Percentiles rank a stretch among this genome's conserved stretches.
These are phyloP conservation scores for Colletotrichum cuscutae DNA, from an alignment of 2,329 filamentous ascomycete genomes.

Conservation along the genomic window DNA sequence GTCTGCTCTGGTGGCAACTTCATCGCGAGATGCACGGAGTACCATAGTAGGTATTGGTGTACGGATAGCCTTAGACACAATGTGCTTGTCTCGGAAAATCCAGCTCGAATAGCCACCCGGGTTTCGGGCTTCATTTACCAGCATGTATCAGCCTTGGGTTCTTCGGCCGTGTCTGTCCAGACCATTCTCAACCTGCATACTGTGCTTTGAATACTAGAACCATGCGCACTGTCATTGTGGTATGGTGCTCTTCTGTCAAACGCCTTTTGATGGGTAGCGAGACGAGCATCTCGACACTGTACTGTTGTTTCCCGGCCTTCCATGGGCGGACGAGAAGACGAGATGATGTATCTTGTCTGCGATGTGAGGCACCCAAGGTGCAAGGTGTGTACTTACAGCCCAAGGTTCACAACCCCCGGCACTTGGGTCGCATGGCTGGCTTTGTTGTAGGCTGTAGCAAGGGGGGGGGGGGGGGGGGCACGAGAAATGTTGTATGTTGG, in stretches of 20 bases:
- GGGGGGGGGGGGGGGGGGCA: slow-evolving; percentile 5
- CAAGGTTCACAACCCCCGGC: slow-evolving; percentile 30
- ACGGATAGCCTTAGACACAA: neutral
- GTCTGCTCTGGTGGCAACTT: neutral
- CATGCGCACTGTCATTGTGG: neutral
- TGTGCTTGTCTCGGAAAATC: neutral
- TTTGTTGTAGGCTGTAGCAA: slow-evolving; percentile 1
- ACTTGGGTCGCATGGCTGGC: slow-evolving; percentile 31
- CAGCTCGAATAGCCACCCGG: neutral
- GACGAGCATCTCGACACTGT: neutral
- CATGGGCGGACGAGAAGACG: slow-evolving; percentile 3
- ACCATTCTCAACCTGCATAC: neutral
- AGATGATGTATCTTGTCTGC: slow-evolving; percentile 15
- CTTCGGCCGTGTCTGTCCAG: neutral
- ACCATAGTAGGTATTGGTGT: neutral
- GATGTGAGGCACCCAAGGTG: slow-evolving; percentile 24
- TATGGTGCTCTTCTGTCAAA: neutral
- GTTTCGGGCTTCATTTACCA: neutral
- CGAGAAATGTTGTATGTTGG: too few relatives aligned
- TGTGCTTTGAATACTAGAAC: neutral
- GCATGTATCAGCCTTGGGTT: neutral
- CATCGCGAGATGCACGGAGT: neutral
- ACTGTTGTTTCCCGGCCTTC: slow-evolving; percentile 5
- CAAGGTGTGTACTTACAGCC: slow-evolving; percentile 5
- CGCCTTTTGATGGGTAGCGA: neutral